A percentile compares a stretch with the other conserved stretches of the same genome.
Conservation (phyloP, 148 eudicot species). For the Vaccinium myrtillus region DNA sequence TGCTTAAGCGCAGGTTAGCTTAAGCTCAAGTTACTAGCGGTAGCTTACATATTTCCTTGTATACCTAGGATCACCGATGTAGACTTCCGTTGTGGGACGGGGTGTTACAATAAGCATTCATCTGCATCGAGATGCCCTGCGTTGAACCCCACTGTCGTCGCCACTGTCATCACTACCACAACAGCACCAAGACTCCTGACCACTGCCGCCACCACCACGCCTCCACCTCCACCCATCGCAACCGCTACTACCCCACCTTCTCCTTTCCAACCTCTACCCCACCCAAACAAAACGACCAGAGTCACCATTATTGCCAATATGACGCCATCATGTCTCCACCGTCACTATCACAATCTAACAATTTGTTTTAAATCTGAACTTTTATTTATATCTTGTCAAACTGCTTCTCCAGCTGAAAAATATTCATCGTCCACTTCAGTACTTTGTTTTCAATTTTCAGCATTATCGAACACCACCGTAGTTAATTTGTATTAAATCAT, state of each 20-base stretch:
- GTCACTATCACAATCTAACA: background rate
- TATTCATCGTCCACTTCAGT: background rate
- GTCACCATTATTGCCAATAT: background rate
- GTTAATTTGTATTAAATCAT: background rate
- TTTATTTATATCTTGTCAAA: background rate
- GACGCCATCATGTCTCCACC: background rate
- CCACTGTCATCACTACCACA: background rate
- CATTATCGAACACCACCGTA: background rate
- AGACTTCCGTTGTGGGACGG: no score
- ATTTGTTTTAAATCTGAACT: background rate
- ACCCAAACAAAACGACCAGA: background rate
- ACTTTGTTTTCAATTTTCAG: background rate
- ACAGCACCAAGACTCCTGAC: background rate
- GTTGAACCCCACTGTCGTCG: background rate
- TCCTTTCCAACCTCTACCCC: background rate
- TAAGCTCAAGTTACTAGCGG: no score
- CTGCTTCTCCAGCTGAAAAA: background rate
- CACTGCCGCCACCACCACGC: background rate
- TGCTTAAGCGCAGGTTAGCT: background rate
- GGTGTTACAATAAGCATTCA: no score
- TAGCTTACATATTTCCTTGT: no score
- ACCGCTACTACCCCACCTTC: background rate
- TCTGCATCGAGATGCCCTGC: background rate
- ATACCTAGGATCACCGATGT: no score
- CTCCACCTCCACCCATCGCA: background rate